These are phyloP conservation scores for Gossypium raimondii DNA, from an alignment of 345 rosid species.

Conservation along the genomic window DNA sequence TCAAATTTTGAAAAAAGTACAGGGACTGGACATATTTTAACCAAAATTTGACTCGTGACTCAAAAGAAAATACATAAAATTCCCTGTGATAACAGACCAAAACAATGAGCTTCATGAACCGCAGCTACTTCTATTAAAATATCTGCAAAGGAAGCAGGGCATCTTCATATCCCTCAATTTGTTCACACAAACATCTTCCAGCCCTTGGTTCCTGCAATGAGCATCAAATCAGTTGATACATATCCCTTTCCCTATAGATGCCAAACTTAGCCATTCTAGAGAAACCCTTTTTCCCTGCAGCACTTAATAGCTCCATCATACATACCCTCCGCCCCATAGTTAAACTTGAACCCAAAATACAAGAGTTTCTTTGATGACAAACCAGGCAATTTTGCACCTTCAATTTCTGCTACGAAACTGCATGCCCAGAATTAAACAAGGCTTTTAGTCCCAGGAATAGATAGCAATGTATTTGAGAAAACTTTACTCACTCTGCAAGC, in stretches of 20 bases:
- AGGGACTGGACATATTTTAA: no score
- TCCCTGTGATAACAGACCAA: neutral
- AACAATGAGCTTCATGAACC: neutral
- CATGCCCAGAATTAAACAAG: neutral
- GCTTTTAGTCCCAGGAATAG: neutral
- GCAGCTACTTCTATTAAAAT: neutral
- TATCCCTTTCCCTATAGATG: no score
- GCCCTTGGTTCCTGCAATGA: neutral
- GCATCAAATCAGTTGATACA: neutral
- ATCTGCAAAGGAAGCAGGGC: neutral
- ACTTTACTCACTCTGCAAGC: neutral
- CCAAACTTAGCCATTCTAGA: neutral
- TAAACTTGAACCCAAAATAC: constrained; percentile 9
- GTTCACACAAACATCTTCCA: neutral
- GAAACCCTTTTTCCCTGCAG: constrained; percentile 8
- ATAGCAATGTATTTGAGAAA: neutral
- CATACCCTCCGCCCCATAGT: neutral
- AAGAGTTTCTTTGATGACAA: constrained; percentile 2
- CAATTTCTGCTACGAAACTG: neutral
- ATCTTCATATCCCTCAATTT: neutral
- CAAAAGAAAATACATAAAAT: neutral
- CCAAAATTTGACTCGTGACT: no score
- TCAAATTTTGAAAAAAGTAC: no score
- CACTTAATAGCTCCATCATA: neutral
- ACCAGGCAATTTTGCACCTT: neutral